Conservation (phyloP, 148 eudicot genomes). For the Rhododendron kiyosumense region DNA sequence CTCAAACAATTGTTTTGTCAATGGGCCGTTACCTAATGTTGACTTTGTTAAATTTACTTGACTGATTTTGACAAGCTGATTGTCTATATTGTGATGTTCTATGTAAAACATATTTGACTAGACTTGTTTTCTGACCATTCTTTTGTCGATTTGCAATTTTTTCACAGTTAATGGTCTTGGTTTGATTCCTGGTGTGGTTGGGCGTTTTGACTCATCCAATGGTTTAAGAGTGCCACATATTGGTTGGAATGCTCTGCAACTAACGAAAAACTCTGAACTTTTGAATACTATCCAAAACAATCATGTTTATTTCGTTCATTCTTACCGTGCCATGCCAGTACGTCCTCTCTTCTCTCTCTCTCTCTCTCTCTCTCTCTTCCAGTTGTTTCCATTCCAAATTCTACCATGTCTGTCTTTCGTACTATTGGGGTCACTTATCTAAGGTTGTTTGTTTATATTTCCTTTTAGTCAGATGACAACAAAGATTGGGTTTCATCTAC, state of each 20-base stretch:
- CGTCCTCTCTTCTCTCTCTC: constrained; percentile 5
- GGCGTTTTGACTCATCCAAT: constrained; percentile 74
- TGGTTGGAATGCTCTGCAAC: constrained; percentile 88
- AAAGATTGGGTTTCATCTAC: constrained; percentile 94
- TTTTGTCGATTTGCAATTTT: background rate
- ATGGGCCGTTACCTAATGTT: background rate
- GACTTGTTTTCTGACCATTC: background rate
- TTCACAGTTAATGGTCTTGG: constrained; percentile 70
- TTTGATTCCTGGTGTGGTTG: constrained; percentile 94
- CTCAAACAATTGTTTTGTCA: background rate
- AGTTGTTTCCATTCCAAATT: constrained; percentile 4
- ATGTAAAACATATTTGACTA: background rate
- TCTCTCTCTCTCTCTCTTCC: background rate
- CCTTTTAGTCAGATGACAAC: constrained; percentile 66
- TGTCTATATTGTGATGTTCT: background rate
- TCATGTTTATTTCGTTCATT: constrained; percentile 98
- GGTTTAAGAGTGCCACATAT: constrained; percentile 90
- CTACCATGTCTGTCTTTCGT: constrained; percentile 6
- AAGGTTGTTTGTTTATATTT: constrained; percentile 9
- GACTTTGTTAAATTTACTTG: background rate
- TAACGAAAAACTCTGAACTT: constrained; percentile 56
- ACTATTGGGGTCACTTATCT: constrained; percentile 3
- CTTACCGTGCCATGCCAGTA: constrained; percentile 95
- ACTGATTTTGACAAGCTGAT: constrained; percentile 5
- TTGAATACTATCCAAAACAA: constrained; percentile 67